These are phyloP conservation scores for Isabelozyma rhagii DNA, from an alignment of 805 yeast genomes.

Conservation along the genomic window DNA sequence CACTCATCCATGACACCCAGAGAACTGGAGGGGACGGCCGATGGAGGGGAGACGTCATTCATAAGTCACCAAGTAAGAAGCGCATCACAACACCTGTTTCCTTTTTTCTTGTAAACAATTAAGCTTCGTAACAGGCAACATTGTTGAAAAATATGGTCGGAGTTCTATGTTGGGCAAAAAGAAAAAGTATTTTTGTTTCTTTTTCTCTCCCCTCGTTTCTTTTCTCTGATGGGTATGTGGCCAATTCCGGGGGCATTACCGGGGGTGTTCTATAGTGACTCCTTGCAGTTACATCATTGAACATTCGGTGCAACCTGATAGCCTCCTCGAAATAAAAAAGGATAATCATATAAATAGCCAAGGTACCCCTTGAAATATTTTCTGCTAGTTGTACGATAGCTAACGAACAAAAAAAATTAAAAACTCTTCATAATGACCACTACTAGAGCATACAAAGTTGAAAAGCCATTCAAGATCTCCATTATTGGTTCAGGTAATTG, in stretches of 20 bases:
- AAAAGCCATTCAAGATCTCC: constrained; percentile 40
- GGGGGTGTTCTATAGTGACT: not conserved
- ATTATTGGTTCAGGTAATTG: constrained; percentile 97
- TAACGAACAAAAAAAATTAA: no score
- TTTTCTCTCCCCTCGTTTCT: not conserved
- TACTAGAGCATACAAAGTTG: constrained; percentile 28
- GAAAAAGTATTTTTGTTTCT: not conserved
- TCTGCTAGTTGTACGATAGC: not conserved
- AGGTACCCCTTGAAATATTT: not conserved
- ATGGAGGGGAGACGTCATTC: no score
- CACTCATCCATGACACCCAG: no score
- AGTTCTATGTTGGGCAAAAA: not conserved
- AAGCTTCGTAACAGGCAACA: not conserved
- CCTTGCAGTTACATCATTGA: not conserved
- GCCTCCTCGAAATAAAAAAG: not conserved
- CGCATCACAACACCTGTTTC: not conserved
- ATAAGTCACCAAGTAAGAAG: not conserved
- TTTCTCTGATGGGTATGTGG: not conserved
- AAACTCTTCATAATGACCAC: constrained; percentile 8
- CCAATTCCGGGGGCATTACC: not conserved
- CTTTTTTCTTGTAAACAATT: not conserved
- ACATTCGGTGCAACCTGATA: not conserved
- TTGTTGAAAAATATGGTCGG: not conserved
- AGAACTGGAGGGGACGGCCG: no score
- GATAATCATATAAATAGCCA: not conserved